These are phyloP conservation scores for Nannizzia gypsea DNA, from an alignment of 2,329 filamentous ascomycete genomes.

Conservation along the genomic window DNA sequence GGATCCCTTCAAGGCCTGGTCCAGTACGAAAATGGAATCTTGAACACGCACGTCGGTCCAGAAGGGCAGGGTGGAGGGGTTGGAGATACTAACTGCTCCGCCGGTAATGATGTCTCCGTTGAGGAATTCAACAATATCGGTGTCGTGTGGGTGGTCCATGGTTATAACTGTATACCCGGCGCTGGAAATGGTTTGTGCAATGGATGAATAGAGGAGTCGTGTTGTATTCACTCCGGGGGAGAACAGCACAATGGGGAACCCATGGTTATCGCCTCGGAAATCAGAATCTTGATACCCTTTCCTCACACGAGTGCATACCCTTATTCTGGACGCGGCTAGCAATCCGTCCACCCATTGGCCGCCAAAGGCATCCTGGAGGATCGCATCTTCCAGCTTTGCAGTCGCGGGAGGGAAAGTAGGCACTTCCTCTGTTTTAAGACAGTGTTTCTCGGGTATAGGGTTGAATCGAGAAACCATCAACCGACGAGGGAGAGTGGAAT, in stretches of 20 bases:
- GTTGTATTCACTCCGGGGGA: conserved; percentile 7
- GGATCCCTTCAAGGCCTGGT: background rate
- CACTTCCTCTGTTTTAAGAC: conserved; percentile 4
- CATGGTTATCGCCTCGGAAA: background rate
- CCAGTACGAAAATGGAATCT: background rate
- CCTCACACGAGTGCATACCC: conserved; percentile 3
- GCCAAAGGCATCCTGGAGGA: background rate
- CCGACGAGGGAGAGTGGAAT: conserved; percentile 9
- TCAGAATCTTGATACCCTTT: background rate
- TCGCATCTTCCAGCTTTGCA: conserved; percentile 8
- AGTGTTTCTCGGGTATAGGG: conserved; percentile 7
- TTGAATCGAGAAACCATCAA: conserved; percentile 13
- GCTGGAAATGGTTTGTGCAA: conserved; percentile 9
- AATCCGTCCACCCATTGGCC: background rate
- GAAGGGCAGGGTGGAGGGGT: background rate
- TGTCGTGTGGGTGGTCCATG: conserved; percentile 18
- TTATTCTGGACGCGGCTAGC: background rate
- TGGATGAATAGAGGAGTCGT: conserved; percentile 8
- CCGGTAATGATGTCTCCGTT: conserved; percentile 13
- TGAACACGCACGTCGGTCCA: conserved; percentile 2
- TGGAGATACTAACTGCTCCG: background rate
- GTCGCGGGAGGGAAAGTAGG: conserved; percentile 6
- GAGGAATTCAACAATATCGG: conserved; percentile 16
- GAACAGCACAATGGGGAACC: conserved; percentile 9
- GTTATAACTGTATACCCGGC: conserved; percentile 10